Percentiles rank a stretch among this genome's conserved stretches.
These are phyloP conservation scores for Lipomyces starkeyi DNA, from an alignment of 805 yeast species.

Conservation along the genomic window DNA sequence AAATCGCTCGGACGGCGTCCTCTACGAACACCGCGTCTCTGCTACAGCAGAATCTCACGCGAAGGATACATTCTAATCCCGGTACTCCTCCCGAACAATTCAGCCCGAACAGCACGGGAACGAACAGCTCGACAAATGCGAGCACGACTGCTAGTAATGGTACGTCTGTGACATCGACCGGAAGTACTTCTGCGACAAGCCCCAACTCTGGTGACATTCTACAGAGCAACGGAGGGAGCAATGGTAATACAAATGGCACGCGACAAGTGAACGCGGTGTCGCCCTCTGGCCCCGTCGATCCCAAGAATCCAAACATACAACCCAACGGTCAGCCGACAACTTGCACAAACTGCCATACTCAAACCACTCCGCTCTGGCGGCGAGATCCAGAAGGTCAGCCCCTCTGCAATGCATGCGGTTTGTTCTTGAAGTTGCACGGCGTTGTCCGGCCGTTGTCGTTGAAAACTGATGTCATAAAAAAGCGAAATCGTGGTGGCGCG, in stretches of 20 bases:
- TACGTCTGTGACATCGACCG: slow-evolving; percentile 19
- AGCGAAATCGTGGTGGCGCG: slow-evolving; percentile 73
- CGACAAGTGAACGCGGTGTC: slow-evolving; percentile 13
- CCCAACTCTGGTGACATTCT: slow-evolving; percentile 16
- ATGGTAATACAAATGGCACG: slow-evolving; percentile 2
- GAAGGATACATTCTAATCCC: slow-evolving; percentile 37
- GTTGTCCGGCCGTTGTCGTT: slow-evolving; percentile 89
- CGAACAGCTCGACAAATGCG: slow-evolving; percentile 9
- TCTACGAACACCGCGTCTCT: slow-evolving; percentile 33
- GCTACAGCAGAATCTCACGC: slow-evolving; percentile 34
- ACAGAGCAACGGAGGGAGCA: background rate
- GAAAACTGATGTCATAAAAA: slow-evolving; percentile 90
- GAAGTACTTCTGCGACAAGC: slow-evolving; percentile 20
- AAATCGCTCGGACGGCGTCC: slow-evolving; percentile 38
- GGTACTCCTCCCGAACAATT: slow-evolving; percentile 37
- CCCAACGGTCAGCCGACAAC: slow-evolving; percentile 36
- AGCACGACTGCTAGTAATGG: slow-evolving; percentile 17
- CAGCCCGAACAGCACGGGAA: slow-evolving; percentile 24
- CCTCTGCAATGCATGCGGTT: slow-evolving; percentile 94
- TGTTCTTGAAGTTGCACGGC: slow-evolving; percentile 92
- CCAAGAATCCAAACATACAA: slow-evolving; percentile 27
- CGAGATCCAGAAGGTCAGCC: slow-evolving; percentile 92
- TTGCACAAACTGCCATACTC: slow-evolving; percentile 76
- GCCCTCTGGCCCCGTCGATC: slow-evolving; percentile 18
- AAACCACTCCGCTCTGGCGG: slow-evolving; percentile 94